phyloP scores from a whole-genome alignment of 352 stramenopile genomes.

The Phytophthora idaei region DNA sequence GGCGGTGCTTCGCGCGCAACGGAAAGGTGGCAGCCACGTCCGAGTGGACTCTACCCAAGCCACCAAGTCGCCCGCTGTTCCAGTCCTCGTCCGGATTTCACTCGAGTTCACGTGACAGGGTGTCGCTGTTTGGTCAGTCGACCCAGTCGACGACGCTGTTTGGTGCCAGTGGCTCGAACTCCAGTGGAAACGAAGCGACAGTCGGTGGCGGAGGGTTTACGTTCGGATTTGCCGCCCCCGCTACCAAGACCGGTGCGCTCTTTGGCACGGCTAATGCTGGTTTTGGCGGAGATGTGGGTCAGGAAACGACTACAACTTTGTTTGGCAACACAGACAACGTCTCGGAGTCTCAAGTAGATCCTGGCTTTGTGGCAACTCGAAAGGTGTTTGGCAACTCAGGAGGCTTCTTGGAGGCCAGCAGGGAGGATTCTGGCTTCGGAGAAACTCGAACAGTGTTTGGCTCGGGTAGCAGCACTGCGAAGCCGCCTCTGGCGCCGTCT shows the following conservation, averaged over 20 bases:
- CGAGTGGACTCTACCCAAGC: slow-evolving; percentile 15
- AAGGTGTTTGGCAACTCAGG: not conserved
- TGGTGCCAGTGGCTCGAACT: slow-evolving; percentile 1
- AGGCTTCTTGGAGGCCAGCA: not conserved
- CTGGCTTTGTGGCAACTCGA: not conserved
- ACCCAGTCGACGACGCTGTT: slow-evolving; percentile 9
- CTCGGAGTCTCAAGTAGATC: not conserved
- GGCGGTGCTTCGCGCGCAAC: slow-evolving; percentile 17
- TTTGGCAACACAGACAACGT: slow-evolving; percentile 4
- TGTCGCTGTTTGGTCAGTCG: slow-evolving; percentile 14
- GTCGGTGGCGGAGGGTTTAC: slow-evolving; percentile 6
- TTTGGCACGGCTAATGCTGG: not conserved
- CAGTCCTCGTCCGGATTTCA: slow-evolving; percentile 1
- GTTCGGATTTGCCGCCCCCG: slow-evolving; percentile 6
- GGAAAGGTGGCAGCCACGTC: not conserved
- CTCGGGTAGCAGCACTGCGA: slow-evolving; percentile 1
- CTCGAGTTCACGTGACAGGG: not conserved
- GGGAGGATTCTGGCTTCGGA: not conserved
- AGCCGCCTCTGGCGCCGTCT: slow-evolving; percentile 15
- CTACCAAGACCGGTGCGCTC: not conserved
- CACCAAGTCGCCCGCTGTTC: slow-evolving; percentile 13
- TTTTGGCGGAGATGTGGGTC: not conserved
- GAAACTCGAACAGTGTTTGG: slow-evolving; percentile 8
- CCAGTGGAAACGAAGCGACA: not conserved
- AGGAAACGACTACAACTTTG: not conserved